Evolutionary conservation across 2,329 filamentous ascomycete species (phyloP).

Genomic region (Thielaviopsis euricoi): DNA sequence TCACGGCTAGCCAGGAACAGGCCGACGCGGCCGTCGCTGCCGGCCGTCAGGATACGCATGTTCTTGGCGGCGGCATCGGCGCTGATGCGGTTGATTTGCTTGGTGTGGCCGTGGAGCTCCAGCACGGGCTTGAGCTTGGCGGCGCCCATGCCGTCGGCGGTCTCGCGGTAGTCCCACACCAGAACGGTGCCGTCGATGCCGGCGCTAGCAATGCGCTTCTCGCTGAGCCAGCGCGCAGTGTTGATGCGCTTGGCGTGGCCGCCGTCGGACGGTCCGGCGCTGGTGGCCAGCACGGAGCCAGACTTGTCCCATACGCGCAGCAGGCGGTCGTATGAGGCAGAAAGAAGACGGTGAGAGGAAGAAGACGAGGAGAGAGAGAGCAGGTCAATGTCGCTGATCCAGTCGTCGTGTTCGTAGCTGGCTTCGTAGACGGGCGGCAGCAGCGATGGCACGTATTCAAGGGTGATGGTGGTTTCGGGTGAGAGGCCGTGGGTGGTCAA

Average conservation of each 20-base stretch:
- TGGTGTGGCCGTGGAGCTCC: slow-evolving; percentile 71
- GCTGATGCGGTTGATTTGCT: slow-evolving; percentile 56
- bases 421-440: slow-evolving; percentile 79
- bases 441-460: slow-evolving; percentile 87
- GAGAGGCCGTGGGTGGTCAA: slow-evolving; percentile 74
- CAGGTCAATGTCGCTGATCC: slow-evolving; percentile 79
- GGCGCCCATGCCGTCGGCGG: slow-evolving; percentile 42
- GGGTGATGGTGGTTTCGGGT: slow-evolving; percentile 66
- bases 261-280: slow-evolving; percentile 45
- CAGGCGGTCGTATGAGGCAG: slow-evolving; percentile 83
- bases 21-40: slow-evolving; percentile 67
- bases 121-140: slow-evolving; percentile 58
- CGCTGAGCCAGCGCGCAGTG: slow-evolving; percentile 66
- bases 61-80: slow-evolving; percentile 46
- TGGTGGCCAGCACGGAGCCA: slow-evolving; percentile 68
- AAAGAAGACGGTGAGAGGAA: slow-evolving; percentile 50
- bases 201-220: slow-evolving; percentile 59
- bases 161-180: slow-evolving; percentile 75
- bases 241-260: slow-evolving; percentile 67
- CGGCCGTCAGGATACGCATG: slow-evolving; percentile 69
- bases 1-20: slow-evolving; percentile 74
- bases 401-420: slow-evolving; percentile 94
- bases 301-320: slow-evolving; percentile 81
- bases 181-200: slow-evolving; percentile 74
- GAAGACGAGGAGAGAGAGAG: slow-evolving; percentile 46